Evolutionary conservation across 2,329 filamentous ascomycete species (phyloP), one percentile per base, ranked within the genome.

Genomic region (Sclerotinia sclerotiorum): DNA sequence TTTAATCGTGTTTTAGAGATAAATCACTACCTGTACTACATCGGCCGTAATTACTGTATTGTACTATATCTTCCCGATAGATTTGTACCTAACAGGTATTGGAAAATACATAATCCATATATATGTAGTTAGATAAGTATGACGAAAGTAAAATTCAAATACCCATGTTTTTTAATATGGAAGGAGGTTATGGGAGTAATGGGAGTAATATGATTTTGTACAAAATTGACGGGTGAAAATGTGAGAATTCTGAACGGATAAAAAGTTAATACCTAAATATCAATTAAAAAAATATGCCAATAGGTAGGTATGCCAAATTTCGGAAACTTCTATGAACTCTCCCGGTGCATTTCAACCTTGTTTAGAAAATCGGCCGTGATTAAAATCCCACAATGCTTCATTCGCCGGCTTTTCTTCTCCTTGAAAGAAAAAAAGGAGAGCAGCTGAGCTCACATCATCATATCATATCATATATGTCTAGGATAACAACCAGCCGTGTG

Each of bases 361-460:
- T 35, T 39, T 13, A 19, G 7, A 27, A 27, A 27, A 27, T 24
- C 21, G 21, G 27, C 7, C 42, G 32, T 49, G n/a, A 49, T 46
- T n/a, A 42, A 42, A 44, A 39, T 55, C 10, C n/a, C 46, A 58
- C 44, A 39, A 51, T 27, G 42, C 27, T 60, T 51, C 19, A 17
- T 51, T 29, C n/a, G n/a, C n/a, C n/a, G 4, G 29, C 8, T 21
- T 60, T 11, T 19, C 7, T 32, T 35, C 42, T 35, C n/a, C 13
- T 10, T 32, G 2, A 5, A 32, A 3, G 29, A 10, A 49, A 51
- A 15, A 17, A 11, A 49, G 44, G 10, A 17, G 54, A 49, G 54
- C 54, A 66, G 64, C 64, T 66, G 64, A 66, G 64, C 52, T 66
- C 54, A 60, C 39, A 51, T 60, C 54, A 61, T 48, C n/a, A n/a